phyloP scores from a whole-genome alignment of 805 yeast species.

The Pichia eremophila region DNA sequence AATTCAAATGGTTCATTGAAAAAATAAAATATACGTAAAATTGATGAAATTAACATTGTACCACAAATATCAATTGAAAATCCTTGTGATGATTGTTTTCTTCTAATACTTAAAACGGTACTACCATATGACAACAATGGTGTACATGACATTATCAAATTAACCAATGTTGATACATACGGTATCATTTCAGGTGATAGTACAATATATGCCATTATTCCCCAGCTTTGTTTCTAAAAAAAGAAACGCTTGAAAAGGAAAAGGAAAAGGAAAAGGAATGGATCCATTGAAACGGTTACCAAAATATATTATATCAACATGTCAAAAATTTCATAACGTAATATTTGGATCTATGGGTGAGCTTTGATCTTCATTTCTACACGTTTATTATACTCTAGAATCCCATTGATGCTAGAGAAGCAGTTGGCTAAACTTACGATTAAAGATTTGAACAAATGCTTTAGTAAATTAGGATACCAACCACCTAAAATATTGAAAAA shows the following conservation, averaged over 20 bases:
- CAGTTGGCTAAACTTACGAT: background rate
- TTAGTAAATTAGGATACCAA: background rate
- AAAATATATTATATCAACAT: too few species aligned
- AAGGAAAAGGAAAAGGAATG: background rate
- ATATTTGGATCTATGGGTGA: too few species aligned
- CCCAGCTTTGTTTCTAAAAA: background rate
- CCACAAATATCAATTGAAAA: constrained; percentile 90
- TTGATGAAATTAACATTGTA: constrained; percentile 75
- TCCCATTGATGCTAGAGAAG: background rate
- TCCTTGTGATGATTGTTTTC: constrained; percentile 59
- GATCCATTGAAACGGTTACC: too few species aligned
- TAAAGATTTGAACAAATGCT: background rate
- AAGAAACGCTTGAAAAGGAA: background rate
- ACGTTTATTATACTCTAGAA: too few species aligned
- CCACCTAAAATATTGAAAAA: background rate
- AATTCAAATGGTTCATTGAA: constrained; percentile 72
- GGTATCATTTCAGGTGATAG: constrained; percentile 26
- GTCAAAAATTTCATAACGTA: too few species aligned
- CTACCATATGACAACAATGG: constrained; percentile 85
- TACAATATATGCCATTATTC: constrained; percentile 22
- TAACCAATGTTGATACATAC: constrained; percentile 35
- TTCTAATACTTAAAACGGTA: constrained; percentile 60
- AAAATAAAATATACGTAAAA: constrained; percentile 67
- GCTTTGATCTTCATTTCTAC: too few species aligned
- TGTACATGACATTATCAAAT: constrained; percentile 63